Percentiles rank a stretch among this genome's conserved stretches.
Conservation (phyloP, 148 eudicot genomes). For the Fagopyrum tataricum region DNA sequence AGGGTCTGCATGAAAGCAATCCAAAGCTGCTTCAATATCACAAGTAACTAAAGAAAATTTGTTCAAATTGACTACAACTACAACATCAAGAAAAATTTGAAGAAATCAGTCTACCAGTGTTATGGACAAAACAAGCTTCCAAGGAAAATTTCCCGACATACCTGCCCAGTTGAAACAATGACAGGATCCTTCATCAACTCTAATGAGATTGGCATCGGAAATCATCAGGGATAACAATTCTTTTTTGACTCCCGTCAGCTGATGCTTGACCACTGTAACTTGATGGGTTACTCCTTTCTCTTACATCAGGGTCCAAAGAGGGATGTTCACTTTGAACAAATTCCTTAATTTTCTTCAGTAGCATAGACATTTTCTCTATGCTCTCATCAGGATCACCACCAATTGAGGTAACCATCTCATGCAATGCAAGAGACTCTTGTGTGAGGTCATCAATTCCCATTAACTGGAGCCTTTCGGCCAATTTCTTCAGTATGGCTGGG, state of each 20-base stretch:
- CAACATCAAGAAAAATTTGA: background rate
- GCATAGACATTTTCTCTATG: constrained; percentile 90
- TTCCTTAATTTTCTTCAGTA: constrained; percentile 79
- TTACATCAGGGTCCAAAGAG: constrained; percentile 32
- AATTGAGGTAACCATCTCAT: constrained; percentile 68
- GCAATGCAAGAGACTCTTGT: constrained; percentile 87
- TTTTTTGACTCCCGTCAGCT: constrained; percentile 38
- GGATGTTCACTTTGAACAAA: constrained; percentile 84
- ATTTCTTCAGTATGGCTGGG: constrained; percentile 49
- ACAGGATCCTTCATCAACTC: constrained; percentile 97
- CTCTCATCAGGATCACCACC: constrained; percentile 78
- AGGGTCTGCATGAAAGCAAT: constrained; percentile 48
- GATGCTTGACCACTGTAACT: constrained; percentile 40
- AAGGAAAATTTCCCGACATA: constrained; percentile 14
- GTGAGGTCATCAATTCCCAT: constrained; percentile 72
- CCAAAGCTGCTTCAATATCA: background rate
- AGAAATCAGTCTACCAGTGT: background rate
- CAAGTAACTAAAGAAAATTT: background rate
- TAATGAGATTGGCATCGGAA: constrained; percentile 87
- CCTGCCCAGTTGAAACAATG: constrained; percentile 98
- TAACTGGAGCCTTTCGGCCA: constrained; percentile 66
- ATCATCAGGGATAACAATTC: constrained; percentile 70
- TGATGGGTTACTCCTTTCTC: constrained; percentile 35
- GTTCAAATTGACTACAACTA: background rate
- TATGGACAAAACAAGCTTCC: background rate